phyloP scores from a whole-genome alignment of 805 yeast species.

The Saccharomycopsis fibuligera region DNA sequence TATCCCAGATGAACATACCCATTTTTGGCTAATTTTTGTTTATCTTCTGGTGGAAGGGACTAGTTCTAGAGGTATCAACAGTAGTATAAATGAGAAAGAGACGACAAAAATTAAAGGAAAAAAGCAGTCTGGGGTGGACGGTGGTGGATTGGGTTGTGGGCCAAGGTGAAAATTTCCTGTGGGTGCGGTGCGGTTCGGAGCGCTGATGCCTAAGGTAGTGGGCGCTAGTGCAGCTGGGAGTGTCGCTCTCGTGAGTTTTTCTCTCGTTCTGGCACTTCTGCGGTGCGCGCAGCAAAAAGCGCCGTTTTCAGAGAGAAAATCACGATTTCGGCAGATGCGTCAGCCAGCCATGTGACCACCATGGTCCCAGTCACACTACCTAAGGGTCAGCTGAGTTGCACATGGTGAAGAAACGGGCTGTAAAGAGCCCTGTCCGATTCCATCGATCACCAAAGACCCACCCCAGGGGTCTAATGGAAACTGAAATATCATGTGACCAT shows the following conservation, averaged over 20 bases:
- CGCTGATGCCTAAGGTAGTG: no score
- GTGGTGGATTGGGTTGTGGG: background rate
- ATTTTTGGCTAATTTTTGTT: slow-evolving; percentile 14
- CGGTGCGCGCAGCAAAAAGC: no score
- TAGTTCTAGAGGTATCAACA: background rate
- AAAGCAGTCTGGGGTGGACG: background rate
- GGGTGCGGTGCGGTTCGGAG: no score
- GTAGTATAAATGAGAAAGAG: background rate
- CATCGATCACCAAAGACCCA: background rate
- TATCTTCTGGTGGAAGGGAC: background rate
- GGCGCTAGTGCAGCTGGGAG: no score
- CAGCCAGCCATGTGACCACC: no score
- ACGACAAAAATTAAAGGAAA: no score
- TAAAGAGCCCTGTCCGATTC: background rate
- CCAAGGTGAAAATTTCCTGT: background rate
- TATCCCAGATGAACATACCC: slow-evolving; percentile 9
- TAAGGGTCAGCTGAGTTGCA: no score
- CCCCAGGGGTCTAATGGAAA: background rate
- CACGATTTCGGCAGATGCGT: no score
- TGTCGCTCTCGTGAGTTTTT: no score
- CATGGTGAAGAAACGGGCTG: background rate
- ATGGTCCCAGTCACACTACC: no score
- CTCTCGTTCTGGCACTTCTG: no score
- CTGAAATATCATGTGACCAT: slow-evolving; percentile 1
- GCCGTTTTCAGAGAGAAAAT: no score